Evolutionary conservation across 2,329 filamentous ascomycete species (phyloP).

Genomic region (Clathrospora elynae): DNA sequence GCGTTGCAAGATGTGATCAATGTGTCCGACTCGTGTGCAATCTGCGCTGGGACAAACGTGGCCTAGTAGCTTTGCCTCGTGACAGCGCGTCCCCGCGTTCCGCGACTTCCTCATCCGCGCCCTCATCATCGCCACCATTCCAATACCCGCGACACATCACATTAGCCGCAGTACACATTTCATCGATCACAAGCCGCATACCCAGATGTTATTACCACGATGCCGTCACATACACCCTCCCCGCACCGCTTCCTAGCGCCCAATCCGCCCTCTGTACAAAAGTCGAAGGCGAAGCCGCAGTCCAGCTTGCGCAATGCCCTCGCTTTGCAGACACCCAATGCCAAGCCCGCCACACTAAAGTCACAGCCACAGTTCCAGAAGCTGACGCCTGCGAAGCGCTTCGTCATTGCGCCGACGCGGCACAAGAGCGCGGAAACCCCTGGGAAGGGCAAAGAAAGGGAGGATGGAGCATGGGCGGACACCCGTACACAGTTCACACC

Average conservation of each 20-base stretch:
- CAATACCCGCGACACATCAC: not conserved
- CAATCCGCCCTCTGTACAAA: conserved; percentile 22
- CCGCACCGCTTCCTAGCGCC: conserved; percentile 43
- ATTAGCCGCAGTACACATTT: too few species aligned
- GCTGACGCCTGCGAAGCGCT: conserved; percentile 41
- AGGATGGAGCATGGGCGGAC: conserved; percentile 2
- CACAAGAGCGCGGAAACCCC: conserved; percentile 2
- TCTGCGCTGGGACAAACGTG: not conserved
- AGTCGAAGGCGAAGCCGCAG: conserved; percentile 26
- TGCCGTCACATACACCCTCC: conserved; percentile 39
- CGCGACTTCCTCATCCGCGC: conserved; percentile 5
- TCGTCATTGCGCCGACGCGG: conserved; percentile 32
- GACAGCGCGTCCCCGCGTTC: conserved; percentile 23
- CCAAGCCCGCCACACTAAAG: not conserved
- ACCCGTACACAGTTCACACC: conserved; percentile 15
- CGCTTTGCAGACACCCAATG: conserved; percentile 17
- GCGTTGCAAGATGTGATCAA: not conserved
- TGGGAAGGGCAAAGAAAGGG: conserved; percentile 8
- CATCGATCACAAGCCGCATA: not conserved
- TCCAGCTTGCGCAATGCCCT: conserved; percentile 33
- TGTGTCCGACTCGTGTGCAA: too few species aligned
- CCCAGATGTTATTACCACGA: conserved; percentile 17
- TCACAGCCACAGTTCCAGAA: conserved; percentile 19
- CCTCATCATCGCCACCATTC: conserved; percentile 9
- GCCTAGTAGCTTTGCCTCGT: conserved; percentile 11